Percentiles rank a stretch among this genome's conserved stretches.
phyloP scores from a whole-genome alignment of 2,329 filamentous ascomycete species.

The Beauveria sp. region DNA sequence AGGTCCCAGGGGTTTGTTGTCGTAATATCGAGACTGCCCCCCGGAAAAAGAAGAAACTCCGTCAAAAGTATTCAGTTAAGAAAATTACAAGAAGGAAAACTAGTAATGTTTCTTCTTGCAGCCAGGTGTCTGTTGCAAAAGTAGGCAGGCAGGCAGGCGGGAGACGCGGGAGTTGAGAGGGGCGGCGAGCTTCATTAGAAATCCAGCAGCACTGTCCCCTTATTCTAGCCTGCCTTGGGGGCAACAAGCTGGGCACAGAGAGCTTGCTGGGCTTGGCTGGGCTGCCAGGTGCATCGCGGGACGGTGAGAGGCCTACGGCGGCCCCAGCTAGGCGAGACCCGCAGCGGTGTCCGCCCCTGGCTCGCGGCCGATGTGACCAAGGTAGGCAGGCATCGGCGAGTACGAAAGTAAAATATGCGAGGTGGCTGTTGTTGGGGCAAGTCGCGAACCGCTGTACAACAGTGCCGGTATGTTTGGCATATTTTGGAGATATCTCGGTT shows the following conservation, averaged over 20 bases:
- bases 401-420: no score
- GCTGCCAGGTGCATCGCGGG: not conserved
- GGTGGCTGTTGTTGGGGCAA: no score
- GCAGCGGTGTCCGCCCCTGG: not conserved
- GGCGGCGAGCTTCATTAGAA: constrained; percentile 7
- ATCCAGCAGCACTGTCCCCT: not conserved
- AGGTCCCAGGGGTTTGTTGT: not conserved
- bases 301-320: no score
- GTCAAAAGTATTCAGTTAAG: not conserved
- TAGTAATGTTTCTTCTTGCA: not conserved
- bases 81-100: not conserved
- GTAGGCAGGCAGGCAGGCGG: not conserved
- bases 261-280: not conserved
- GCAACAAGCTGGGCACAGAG: no score
- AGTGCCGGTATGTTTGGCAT: no score
- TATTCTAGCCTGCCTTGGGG: not conserved
- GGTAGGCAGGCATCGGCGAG: no score
- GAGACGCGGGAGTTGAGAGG: not conserved
- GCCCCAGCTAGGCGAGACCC: not conserved
- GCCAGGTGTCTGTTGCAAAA: not conserved
- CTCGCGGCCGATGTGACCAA: not conserved
- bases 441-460: no score
- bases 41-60: not conserved
- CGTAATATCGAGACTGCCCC: not conserved
- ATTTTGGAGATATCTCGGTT: no score